Base-by-base conservation (phyloP, 2,329 filamentous ascomycete species). In the Phyllosticta citriasiana region DNA sequence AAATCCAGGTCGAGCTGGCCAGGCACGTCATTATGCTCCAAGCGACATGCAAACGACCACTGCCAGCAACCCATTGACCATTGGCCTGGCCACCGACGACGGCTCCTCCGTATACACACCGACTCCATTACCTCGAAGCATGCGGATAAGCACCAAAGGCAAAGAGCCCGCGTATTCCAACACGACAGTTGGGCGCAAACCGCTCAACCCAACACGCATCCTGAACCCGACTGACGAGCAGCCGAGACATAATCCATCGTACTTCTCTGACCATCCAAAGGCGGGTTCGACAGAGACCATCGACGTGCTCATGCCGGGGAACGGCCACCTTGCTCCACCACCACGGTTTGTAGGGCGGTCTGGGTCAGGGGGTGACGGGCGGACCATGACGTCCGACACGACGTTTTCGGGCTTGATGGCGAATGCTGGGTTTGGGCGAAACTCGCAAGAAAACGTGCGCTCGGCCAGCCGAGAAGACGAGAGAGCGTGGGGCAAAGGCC, bases 321-420 rank as follows among this genome's bases (percentile, higher is more conserved):
- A 55, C 35, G 53, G 53, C 40, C 55, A 55, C 35, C 26, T 60
- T 9, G 58, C 58, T 2, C 53, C 58, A 6, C 58, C 58, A 14
- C 58, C 58, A 0, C 40, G 40, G n/a, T n/a, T 47, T n/a, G 40
- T 3, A 7, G 40, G 40, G n/a, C 40, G 40, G 27, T 26, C 27
- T 25, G 52, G 26, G 26, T 9, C 33, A 7, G 59, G 19, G 9
- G 53, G 30, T 9, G 30, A 24, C 4, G 40, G 50, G 22, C 55
- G 73, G 10, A 58, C 59, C 19, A 63, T 70, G 50, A 75, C 72
- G 19, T 64, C 64, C 10, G 71, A 71, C 22, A 75, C 75, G 3
- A 77, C 75, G 3, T 77, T 77, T 61, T 73, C 72, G 0, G 71
- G 71, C 55, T 65, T 77, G 55, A 77, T 77, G 74, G 74, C 75